Evolutionary conservation across 192 early-diverging fungal genomes (phyloP).

Genomic region (Coemansia sp.): DNA sequence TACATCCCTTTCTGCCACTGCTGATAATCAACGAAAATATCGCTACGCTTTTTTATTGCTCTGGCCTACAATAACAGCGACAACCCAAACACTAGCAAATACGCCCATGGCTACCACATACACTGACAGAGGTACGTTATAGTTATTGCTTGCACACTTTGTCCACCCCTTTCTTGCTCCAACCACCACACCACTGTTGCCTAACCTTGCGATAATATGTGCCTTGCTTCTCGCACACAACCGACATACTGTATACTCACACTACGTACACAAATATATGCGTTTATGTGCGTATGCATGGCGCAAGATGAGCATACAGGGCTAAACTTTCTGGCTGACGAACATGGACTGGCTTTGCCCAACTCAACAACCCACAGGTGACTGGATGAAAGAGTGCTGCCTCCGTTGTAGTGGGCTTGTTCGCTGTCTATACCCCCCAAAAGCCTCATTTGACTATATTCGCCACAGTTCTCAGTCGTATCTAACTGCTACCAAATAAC

Average conservation of each 20-base stretch:
- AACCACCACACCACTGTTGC: not conserved
- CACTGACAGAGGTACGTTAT: conserved; percentile 42
- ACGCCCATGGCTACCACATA: conserved; percentile 17
- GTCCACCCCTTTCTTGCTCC: not conserved
- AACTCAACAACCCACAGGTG: not conserved
- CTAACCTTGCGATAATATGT: not conserved
- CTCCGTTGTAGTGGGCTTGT: not conserved
- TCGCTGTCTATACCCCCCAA: not conserved
- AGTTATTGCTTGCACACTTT: not conserved
- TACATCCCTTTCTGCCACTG: not conserved
- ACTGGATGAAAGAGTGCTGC: not conserved
- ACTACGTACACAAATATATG: conserved; percentile 10
- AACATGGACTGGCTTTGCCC: not conserved
- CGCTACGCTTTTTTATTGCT: not conserved
- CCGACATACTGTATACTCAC: not conserved
- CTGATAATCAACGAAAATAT: not conserved
- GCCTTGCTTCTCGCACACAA: not conserved
- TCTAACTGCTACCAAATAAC: not conserved
- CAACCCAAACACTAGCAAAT: not conserved
- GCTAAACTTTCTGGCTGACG: not conserved
- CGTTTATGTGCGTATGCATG: conserved; percentile 4
- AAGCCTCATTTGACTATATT: not conserved
- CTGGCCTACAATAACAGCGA: not conserved
- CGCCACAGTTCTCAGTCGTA: conserved; percentile 1
- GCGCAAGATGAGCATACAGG: conserved; percentile 8